phyloP scores from a whole-genome alignment of 1,284 basidiomycete genomes.

The Ustilago hordei region DNA sequence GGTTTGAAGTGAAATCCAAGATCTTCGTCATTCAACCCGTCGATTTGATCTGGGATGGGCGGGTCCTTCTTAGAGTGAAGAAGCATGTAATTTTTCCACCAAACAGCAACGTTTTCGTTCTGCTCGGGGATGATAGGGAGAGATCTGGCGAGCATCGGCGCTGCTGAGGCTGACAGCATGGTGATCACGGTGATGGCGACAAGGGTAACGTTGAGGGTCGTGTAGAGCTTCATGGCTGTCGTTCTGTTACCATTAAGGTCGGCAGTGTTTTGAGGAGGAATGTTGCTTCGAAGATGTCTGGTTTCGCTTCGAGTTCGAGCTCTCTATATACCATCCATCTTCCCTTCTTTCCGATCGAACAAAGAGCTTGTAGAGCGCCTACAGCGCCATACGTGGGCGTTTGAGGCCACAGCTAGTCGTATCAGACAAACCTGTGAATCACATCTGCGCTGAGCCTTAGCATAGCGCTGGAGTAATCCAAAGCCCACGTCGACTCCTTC shows the following conservation, averaged over 20 bases:
- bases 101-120: not conserved
- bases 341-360: not conserved
- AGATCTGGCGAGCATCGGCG: not conserved
- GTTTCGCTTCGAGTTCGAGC: not conserved
- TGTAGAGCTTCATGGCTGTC: not conserved
- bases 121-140: not conserved
- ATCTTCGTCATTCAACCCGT: not conserved
- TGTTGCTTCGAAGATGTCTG: not conserved
- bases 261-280: not conserved
- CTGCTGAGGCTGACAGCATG: not conserved
- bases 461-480: not conserved
- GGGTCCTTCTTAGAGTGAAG: not conserved
- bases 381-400: no score
- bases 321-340: not conserved
- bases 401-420: not conserved
- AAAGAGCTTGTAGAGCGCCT: no score
- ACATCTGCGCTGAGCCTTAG: not conserved
- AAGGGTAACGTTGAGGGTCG: not conserved
- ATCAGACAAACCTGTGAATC: not conserved
- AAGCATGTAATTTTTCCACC: slow-evolving; percentile 2
- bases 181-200: not conserved
- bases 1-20: not conserved
- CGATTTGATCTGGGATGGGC: not conserved
- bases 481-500: not conserved
- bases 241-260: not conserved